A percentile compares a stretch with the other conserved stretches of the same genome.
These are phyloP conservation scores for Silene vulgaris DNA, from an alignment of 179 eudicot species.

Conservation along the genomic window DNA sequence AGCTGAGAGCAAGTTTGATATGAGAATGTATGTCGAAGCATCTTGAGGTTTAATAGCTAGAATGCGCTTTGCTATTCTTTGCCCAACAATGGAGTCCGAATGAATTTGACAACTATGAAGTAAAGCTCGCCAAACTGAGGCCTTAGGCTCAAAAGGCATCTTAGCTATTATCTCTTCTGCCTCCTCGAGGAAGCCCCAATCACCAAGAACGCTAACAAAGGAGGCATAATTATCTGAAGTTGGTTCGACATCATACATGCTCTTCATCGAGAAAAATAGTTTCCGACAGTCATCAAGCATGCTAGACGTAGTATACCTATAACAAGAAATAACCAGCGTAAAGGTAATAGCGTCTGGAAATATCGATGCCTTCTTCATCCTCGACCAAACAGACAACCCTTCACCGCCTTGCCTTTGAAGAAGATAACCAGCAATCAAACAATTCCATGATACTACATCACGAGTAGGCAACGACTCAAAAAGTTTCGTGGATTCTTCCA, in stretches of 20 bases:
- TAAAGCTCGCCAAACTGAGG: conserved; percentile 72
- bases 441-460: conserved; percentile 75
- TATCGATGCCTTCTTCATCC: conserved; percentile 40
- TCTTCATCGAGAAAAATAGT: conserved; percentile 56
- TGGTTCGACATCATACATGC: conserved; percentile 44
- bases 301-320: conserved; percentile 44
- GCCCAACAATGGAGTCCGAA: conserved; percentile 37
- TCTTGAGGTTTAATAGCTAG: conserved; percentile 58
- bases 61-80: conserved; percentile 51
- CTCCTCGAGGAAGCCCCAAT: conserved; percentile 70
- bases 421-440: conserved; percentile 61
- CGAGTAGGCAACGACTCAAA: conserved; percentile 44
- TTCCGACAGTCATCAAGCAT: conserved; percentile 55
- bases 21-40: conserved; percentile 58
- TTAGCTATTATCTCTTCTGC: conserved; percentile 53
- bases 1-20: conserved; percentile 69
- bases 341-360: conserved; percentile 56
- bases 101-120: conserved; percentile 56
- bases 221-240: conserved; percentile 68
- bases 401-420: conserved; percentile 72
- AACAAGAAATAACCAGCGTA: conserved; percentile 56
- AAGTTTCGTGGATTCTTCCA: conserved; percentile 44
- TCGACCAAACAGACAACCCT: conserved; percentile 55
- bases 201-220: conserved; percentile 62
- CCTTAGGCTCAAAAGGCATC: conserved; percentile 57